Conservation (phyloP, 768 basidiomycete species). For the Boletus sensibilis region DNA sequence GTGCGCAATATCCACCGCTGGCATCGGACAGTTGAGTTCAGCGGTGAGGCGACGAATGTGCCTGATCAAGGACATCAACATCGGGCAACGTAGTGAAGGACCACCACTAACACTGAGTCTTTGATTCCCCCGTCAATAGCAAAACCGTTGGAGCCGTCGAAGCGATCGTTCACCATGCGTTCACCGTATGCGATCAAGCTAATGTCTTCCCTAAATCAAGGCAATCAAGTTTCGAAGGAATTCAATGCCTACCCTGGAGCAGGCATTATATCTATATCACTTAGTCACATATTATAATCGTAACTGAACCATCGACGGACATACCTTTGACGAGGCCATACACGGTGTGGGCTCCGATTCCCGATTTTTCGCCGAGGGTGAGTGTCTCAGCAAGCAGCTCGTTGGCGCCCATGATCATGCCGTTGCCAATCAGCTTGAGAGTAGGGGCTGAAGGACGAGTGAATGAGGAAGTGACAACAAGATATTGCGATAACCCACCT, state of each 20-base stretch:
- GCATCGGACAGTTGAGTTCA: constrained; percentile 68
- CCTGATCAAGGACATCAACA: constrained; percentile 29
- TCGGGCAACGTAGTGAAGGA: background rate
- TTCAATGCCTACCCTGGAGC: constrained; percentile 48
- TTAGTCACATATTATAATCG: constrained; percentile 14
- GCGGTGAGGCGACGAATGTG: constrained; percentile 71
- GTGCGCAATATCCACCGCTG: constrained; percentile 66
- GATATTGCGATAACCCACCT: constrained; percentile 39
- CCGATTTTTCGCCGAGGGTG: constrained; percentile 82
- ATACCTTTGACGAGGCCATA: constrained; percentile 57
- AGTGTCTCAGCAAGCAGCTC: constrained; percentile 82
- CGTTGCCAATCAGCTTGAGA: constrained; percentile 80
- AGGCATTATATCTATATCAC: constrained; percentile 59
- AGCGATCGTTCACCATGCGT: constrained; percentile 71
- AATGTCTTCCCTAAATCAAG: constrained; percentile 1
- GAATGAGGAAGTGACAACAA: background rate
- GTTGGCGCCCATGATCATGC: constrained; percentile 70
- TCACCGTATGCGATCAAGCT: constrained; percentile 59
- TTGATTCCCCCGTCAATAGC: constrained; percentile 86
- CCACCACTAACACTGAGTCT: constrained; percentile 57
- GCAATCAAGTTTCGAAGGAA: background rate
- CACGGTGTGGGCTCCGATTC: constrained; percentile 65
- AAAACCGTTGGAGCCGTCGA: constrained; percentile 75
- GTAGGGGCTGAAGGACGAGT: constrained; percentile 48
- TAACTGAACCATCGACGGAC: background rate